Conservation (phyloP, 2,329 filamentous ascomycete genomes). For the Colletotrichum lupini region DNA sequence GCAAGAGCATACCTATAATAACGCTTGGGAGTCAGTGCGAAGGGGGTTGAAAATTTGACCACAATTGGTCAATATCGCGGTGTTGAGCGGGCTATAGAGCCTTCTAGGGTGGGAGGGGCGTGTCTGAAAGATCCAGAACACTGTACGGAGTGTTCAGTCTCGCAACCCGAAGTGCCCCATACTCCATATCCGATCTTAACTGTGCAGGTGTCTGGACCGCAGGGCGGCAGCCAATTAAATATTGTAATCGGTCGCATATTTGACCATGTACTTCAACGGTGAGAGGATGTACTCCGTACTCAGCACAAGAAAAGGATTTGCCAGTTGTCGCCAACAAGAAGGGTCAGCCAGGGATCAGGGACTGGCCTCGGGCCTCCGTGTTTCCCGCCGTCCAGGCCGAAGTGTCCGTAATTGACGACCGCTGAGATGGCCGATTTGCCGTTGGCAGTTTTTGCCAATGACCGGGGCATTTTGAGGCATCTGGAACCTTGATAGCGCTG, state of each 20-base stretch:
- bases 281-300: background rate
- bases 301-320: background rate
- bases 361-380: slow-evolving; percentile 20
- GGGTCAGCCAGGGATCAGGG: slow-evolving; percentile 22
- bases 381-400: slow-evolving; percentile 24
- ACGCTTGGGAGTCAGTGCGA: background rate
- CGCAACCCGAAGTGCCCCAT: background rate
- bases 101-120: slow-evolving; percentile 9
- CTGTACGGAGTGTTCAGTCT: background rate
- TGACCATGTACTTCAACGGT: background rate
- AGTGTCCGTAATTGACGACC: slow-evolving; percentile 6
- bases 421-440: slow-evolving; percentile 12
- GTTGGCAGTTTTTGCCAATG: background rate
- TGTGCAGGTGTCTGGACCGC: background rate
- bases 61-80: slow-evolving; percentile 2
- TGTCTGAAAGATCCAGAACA: slow-evolving; percentile 7
- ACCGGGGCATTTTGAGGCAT: background rate
- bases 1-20: background rate
- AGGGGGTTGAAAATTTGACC: background rate
- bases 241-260: background rate
- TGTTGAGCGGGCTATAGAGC: background rate
- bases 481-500: background rate
- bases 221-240: slow-evolving; percentile 11
- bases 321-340: slow-evolving; percentile 1
- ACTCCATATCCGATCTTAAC: background rate